Evolutionary conservation across 1,284 basidiomycete species (phyloP), one percentile per base, ranked within the genome.

Genomic region (Sphagnurus paluster): DNA sequence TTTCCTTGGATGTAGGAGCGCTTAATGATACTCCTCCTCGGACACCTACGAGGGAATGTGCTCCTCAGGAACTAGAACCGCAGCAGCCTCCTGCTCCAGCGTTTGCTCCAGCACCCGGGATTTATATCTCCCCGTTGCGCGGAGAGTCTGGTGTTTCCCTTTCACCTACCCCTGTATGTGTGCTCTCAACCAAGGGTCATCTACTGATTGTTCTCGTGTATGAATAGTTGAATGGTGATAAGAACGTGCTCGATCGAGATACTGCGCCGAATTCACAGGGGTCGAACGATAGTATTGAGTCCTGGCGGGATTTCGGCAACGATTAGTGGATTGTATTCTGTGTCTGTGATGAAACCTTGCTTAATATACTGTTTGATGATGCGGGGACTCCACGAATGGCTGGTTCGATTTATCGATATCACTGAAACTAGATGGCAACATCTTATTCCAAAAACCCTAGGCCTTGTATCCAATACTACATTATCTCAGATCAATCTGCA

Each of bases 231-330:
- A n/a, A n/a, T n/a, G n/a, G n/a, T n/a, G n/a, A n/a, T n/a, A n/a
- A n/a, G n/a, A n/a, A n/a, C n/a, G n/a, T n/a, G n/a, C n/a, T n/a
- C n/a, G n/a, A n/a, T n/a, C n/a, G 6, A 14, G 5, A 21, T 19
- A 20, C 28, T 30, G 7, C 28, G 30, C 8, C 42, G 29, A 38
- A 37, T 49, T 74, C 72, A 9, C 70, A 71, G 49, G 48, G 49
- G 36, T 70, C 76, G 32, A 55, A 68, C 32, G 78, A 80, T 56
- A 74, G 69, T 28, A 81, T 82, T 36, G 68, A 80, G 56, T 80
- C 77, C 28, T 82, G 79, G 79, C 37, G 21, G 23, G 47, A 53
- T 35, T 24, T 29, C 14, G 43, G 44, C 33, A 36, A 21, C 4
- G 20, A 44, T n/a, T n/a, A n/a, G n/a, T n/a, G n/a, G n/a, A n/a